phyloP scores from a whole-genome alignment of 2,329 filamentous ascomycete species.

The Aspergillus fischeri region DNA sequence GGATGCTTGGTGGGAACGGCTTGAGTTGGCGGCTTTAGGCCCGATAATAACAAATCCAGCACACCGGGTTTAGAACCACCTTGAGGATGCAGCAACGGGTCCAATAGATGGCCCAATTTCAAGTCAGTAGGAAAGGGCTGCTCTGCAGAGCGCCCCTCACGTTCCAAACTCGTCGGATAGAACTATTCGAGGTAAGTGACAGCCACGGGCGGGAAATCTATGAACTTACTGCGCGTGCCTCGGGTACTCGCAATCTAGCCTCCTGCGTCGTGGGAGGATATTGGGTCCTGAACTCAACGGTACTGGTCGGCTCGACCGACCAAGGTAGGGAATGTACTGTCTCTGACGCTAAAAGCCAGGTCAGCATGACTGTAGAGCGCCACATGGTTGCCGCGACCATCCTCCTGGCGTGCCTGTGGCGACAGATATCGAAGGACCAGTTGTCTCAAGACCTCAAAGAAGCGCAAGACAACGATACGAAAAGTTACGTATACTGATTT shows the following conservation, averaged over 20 bases:
- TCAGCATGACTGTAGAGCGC: constrained; percentile 31
- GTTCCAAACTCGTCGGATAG: constrained; percentile 29
- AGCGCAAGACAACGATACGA: neutral
- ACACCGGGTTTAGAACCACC: neutral
- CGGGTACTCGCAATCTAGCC: constrained; percentile 23
- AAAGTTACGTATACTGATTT: neutral
- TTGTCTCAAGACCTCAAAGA: neutral
- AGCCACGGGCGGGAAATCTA: neutral
- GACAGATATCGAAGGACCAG: neutral
- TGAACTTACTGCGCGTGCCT: constrained; percentile 30
- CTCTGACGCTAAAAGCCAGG: constrained; percentile 30
- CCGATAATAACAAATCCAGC: constrained; percentile 9
- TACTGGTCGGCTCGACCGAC: constrained; percentile 11
- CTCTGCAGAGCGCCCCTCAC: constrained; percentile 26
- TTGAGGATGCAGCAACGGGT: constrained; percentile 10
- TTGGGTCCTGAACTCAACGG: constrained; percentile 28
- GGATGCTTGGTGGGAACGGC: neutral
- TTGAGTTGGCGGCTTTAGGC: neutral
- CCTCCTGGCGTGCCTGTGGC: constrained; percentile 7
- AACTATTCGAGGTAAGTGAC: constrained; percentile 14
- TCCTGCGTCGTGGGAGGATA: constrained; percentile 29
- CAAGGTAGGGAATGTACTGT: constrained; percentile 23
- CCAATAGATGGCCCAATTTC: constrained; percentile 14
- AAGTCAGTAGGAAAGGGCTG: constrained; percentile 24
- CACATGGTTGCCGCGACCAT: constrained; percentile 21